Conservation (phyloP, 2,329 filamentous ascomycete species). For the Blumeria graminis region DNA sequence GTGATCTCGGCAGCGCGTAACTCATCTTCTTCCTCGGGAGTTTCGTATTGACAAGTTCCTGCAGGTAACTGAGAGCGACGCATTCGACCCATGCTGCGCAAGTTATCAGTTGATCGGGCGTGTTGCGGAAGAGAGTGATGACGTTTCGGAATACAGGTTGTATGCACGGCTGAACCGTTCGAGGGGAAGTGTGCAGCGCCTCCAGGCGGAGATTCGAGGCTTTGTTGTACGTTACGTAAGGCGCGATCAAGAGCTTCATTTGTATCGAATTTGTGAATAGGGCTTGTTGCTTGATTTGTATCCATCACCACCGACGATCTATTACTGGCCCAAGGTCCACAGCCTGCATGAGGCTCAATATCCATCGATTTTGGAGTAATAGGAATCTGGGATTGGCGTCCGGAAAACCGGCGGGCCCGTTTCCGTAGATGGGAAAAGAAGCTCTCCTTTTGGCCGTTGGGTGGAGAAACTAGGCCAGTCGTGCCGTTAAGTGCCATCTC, state of each 20-base stretch:
- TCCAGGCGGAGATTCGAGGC: slow-evolving; percentile 19
- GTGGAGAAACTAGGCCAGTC: slow-evolving; percentile 49
- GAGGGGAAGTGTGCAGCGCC: slow-evolving; percentile 23
- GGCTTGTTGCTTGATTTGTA: slow-evolving; percentile 20
- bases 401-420: slow-evolving; percentile 74
- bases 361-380: slow-evolving; percentile 64
- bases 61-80: slow-evolving; percentile 53
- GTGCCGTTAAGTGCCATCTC: slow-evolving; percentile 75
- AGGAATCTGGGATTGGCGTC: slow-evolving; percentile 54
- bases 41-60: slow-evolving; percentile 68
- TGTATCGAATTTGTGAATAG: slow-evolving; percentile 27
- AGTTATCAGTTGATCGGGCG: slow-evolving; percentile 32
- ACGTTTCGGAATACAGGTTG: slow-evolving; percentile 31
- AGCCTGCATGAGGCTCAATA: slow-evolving; percentile 77
- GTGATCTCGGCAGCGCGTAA: slow-evolving; percentile 18
- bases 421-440: slow-evolving; percentile 97
- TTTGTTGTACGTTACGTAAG: slow-evolving; percentile 28
- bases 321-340: slow-evolving; percentile 69
- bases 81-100: slow-evolving; percentile 34
- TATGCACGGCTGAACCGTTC: slow-evolving; percentile 23
- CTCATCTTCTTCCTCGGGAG: slow-evolving; percentile 90
- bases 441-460: slow-evolving; percentile 66
- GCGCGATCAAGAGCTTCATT: slow-evolving; percentile 38
- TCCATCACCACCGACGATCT: slow-evolving; percentile 66
- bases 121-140: slow-evolving; percentile 38